These are phyloP conservation scores for Lactarius deliciosus DNA, from an alignment of 768 basidiomycete species.

Conservation along the genomic window DNA sequence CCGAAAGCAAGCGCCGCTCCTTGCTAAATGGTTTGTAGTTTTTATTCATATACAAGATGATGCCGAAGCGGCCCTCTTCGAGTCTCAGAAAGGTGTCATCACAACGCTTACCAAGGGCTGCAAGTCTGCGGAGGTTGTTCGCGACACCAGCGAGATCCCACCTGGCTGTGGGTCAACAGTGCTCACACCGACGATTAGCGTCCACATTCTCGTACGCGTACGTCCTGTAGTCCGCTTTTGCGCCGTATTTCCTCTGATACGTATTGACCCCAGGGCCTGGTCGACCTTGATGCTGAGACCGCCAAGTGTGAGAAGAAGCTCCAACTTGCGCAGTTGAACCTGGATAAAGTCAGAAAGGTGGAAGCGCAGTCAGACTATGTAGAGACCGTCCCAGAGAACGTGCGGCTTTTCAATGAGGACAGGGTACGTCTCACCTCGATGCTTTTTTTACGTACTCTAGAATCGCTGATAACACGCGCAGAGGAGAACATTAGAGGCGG, in stretches of 20 bases:
- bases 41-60: constrained; percentile 71
- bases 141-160: constrained; percentile 66
- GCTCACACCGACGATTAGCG: constrained; percentile 69
- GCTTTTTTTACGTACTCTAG: constrained; percentile 10
- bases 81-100: constrained; percentile 73
- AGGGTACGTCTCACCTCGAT: constrained; percentile 54
- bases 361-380: constrained; percentile 75
- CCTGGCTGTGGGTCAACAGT: constrained; percentile 85
- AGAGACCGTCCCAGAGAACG: constrained; percentile 74
- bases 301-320: constrained; percentile 90
- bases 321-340: constrained; percentile 61
- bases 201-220: constrained; percentile 86
- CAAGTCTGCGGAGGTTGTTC: constrained; percentile 69
- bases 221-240: constrained; percentile 30
- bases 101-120: constrained; percentile 85
- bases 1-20: not conserved
- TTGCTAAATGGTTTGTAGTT: constrained; percentile 45
- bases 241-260: not conserved
- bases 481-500: constrained; percentile 77
- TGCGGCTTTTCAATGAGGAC: constrained; percentile 71
- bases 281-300: constrained; percentile 87
- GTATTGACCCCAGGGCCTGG: constrained; percentile 61
- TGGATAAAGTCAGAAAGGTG: constrained; percentile 75
- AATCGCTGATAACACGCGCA: constrained; percentile 34
- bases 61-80: constrained; percentile 63